Base-by-base conservation (phyloP, 2,329 filamentous ascomycete genomes). In the Chaetomiaceae sp. region DNA sequence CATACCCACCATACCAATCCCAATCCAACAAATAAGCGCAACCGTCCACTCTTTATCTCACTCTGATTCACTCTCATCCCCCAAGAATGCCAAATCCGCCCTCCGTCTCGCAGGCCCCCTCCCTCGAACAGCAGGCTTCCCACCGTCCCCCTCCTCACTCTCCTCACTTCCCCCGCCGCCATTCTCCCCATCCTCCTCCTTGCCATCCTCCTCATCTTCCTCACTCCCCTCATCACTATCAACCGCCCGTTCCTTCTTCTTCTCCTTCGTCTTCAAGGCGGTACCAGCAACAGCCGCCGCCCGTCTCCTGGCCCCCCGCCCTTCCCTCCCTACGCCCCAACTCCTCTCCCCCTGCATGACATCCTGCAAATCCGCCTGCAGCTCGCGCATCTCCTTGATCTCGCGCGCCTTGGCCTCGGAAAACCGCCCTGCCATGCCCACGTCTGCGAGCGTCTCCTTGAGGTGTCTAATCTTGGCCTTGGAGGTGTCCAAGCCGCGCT, bases 391-490 rank as follows among this genome's bases (percentile, higher is more conserved):
- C 71, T 96, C 92, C 67, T 90, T 94, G 67, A 97, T 96, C 69
- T 89, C 84, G 21, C 79, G 82, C 1, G 92, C 92, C 64, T 87
- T 92, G 37, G 90, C 85, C 62, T 87, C 80, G 1, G 89, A 95
- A 70, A 90, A 96, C 14, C 92, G 83, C 0, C 91, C 92, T 1
- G 84, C 84, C 88, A 97, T 96, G 30, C 92, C 94, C 4, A 84
- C 76, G 27, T 95, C 90, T 30, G 78, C 77, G 23, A 99, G 78
- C 85, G 95, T 86, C 10, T 73, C 73, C 66, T 83, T 89, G 7
- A 99, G 76, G 66, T 96, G 89, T 48, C 77, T 78, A 57, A 96
- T 89, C 75, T 96, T 96, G 45, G 82, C 89, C 56, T 84, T 86
- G 4, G 79, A 23, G 9, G 52, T 67, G 21, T 91, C 87, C 51